phyloP scores from a whole-genome alignment of 2,329 filamentous ascomycete species.

The Cyphellophora attinorum region DNA sequence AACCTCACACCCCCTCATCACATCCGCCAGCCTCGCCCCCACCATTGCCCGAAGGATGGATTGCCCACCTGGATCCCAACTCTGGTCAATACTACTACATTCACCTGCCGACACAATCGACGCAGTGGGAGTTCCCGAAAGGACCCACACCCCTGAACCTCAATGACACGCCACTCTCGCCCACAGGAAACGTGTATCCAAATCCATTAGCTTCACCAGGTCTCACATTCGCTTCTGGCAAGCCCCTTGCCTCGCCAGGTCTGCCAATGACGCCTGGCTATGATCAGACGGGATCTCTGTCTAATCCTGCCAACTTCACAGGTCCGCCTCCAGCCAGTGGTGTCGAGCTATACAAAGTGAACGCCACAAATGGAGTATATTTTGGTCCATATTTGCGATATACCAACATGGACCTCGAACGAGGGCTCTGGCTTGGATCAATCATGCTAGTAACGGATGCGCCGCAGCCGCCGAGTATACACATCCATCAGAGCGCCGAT shows the following conservation, averaged over 20 bases:
- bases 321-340: conserved; percentile 82
- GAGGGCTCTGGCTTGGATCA: conserved; percentile 82
- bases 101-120: conserved; percentile 86
- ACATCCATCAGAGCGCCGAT: conserved; percentile 83
- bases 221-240: conserved; percentile 45
- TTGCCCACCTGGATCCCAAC: conserved; percentile 87
- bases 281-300: conserved; percentile 65
- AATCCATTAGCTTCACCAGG: conserved; percentile 64
- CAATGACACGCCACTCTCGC: conserved; percentile 73
- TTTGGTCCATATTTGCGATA: conserved; percentile 95
- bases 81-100: conserved; percentile 99
- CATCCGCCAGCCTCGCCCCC: conserved; percentile 72
- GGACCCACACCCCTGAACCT: conserved; percentile 82
- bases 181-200: conserved; percentile 63
- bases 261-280: conserved; percentile 76
- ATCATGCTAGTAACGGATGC: conserved; percentile 89
- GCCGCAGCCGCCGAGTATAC: conserved; percentile 87
- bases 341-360: conserved; percentile 87
- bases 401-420: conserved; percentile 92
- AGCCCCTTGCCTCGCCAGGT: conserved; percentile 68
- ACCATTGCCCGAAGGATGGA: conserved; percentile 94
- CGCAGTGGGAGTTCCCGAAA: conserved; percentile 98
- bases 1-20: conserved; percentile 20
- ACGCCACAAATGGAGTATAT: conserved; percentile 92
- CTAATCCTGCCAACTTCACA: conserved; percentile 71